Base-by-base conservation (phyloP, 495 filamentous ascomycete genomes). In the Trichoderma gamsii region DNA sequence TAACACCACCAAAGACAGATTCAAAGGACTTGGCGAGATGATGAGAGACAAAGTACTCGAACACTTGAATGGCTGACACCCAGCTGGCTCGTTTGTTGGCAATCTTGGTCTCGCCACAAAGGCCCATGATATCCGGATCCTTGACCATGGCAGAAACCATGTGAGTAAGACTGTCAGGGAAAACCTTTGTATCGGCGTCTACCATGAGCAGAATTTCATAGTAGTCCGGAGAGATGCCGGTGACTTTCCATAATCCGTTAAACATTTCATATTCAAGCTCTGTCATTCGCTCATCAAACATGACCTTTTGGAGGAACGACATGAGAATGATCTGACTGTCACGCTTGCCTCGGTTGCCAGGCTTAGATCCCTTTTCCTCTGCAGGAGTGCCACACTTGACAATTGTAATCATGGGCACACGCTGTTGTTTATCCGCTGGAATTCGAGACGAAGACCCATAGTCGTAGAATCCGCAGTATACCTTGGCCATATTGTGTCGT, bases 241-340 rank as follows among this genome's bases (percentile, higher is more conserved):
- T 99, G 52, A 98, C 89, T 73, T 96, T 96, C 93, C 94, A 99
- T 69, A 99, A 84, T 44, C 95, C 96, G 73, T 98, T 99, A 81
- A 98, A 98, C 90, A 99, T 98, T 74, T 99, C 96, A 72, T 93
- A 99, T 75, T 99, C 96, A n/a, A 99, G 86, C 75, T 99, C 93
- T 5, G 96, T 98, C 96, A 99, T 99, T 46, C 96, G 90, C 78
- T 99, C 96, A 76, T 99, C 96, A 75, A 99, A 99, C 96, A 99
- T 99, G 70, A 99, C 95, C 79, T 99, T 99, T 77, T 99, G 96
- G 72, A 99, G 81, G 85, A 99, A 99, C 23, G 92, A 96, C 96
- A 99, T 99, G 64, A 99, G 79, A 72, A 99, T 94, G 75, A 99
- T 97, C 78, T 99, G 96, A 79, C 90, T 93, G 83, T 99, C 96